These are phyloP conservation scores for Hypoxylon rubiginosum DNA, from an alignment of 2,329 filamentous ascomycete genomes.

Conservation along the genomic window DNA sequence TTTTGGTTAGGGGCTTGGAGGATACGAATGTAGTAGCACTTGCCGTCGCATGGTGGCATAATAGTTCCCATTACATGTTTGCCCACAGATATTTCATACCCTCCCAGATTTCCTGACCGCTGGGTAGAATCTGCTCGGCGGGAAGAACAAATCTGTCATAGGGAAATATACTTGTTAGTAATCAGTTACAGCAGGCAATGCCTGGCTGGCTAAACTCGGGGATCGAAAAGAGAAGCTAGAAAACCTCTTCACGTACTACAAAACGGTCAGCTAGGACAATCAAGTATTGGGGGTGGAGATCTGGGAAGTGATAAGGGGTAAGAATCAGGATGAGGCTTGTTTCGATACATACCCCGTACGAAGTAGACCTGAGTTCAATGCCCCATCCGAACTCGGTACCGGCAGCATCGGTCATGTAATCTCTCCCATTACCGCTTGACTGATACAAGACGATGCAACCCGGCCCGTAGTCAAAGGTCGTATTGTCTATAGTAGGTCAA, in stretches of 20 bases:
- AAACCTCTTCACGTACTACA: no score
- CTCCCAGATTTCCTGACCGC: constrained; percentile 53
- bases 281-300: no score
- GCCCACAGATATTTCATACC: constrained; percentile 48
- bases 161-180: no score
- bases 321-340: no score
- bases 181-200: no score
- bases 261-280: no score
- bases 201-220: no score
- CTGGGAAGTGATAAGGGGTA: no score
- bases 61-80: constrained; percentile 30
- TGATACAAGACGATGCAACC: constrained; percentile 48
- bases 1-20: no score
- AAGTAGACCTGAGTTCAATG: constrained; percentile 55
- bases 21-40: no score
- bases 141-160: constrained; percentile 53
- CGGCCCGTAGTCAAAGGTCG: constrained; percentile 46
- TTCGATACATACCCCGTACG: constrained; percentile 45
- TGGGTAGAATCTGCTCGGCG: constrained; percentile 54
- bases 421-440: constrained; percentile 47
- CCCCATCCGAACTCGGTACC: constrained; percentile 56
- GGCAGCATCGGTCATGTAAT: constrained; percentile 48
- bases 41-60: no score
- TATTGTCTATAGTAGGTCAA: constrained; percentile 34
- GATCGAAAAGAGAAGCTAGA: no score